Evolutionary conservation across 2,329 filamentous ascomycete species (phyloP).

Genomic region (Aspergillus quadrilineatus): DNA sequence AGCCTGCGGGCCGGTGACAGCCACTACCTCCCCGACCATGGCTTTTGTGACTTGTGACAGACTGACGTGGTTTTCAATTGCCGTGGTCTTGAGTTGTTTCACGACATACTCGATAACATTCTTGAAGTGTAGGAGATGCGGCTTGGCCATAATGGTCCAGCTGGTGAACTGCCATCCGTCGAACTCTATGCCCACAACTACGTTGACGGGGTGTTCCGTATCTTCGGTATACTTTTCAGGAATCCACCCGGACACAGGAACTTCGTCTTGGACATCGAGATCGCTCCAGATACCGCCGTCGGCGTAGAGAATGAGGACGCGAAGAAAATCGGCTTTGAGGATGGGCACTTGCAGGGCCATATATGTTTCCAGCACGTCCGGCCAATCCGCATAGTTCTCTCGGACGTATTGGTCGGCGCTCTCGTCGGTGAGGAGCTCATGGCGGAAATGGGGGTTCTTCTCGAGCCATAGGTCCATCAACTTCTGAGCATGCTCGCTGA

Average conservation of each 20-base stretch:
- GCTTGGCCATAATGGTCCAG: slow-evolving; percentile 17
- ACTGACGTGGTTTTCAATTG: slow-evolving; percentile 7
- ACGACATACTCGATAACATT: slow-evolving; percentile 16
- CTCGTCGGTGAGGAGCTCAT: slow-evolving; percentile 34
- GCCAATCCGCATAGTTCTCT: slow-evolving; percentile 33
- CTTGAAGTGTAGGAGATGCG: slow-evolving; percentile 13
- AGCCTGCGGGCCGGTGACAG: slow-evolving; percentile 15
- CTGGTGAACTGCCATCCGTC: slow-evolving; percentile 16
- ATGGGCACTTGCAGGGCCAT: slow-evolving; percentile 33
- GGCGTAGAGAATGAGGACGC: slow-evolving; percentile 41
- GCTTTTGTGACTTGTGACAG: slow-evolving; percentile 10
- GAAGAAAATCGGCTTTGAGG: slow-evolving; percentile 44
- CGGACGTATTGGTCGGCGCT: slow-evolving; percentile 33
- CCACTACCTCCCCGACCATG: slow-evolving; percentile 16
- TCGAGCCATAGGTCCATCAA: slow-evolving; percentile 26
- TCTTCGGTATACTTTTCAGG: slow-evolving; percentile 25
- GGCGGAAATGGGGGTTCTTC: slow-evolving; percentile 30
- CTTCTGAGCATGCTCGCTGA: slow-evolving; percentile 1
- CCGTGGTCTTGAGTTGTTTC: slow-evolving; percentile 3
- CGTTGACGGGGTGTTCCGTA: slow-evolving; percentile 17
- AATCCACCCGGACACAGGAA: slow-evolving; percentile 40
- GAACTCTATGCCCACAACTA: slow-evolving; percentile 24
- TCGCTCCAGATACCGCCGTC: slow-evolving; percentile 46
- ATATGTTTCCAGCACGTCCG: slow-evolving; percentile 39
- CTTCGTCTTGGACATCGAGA: slow-evolving; percentile 38